Base-by-base conservation (phyloP, 192 early-diverging fungal genomes). In the Podila minutissima region DNA sequence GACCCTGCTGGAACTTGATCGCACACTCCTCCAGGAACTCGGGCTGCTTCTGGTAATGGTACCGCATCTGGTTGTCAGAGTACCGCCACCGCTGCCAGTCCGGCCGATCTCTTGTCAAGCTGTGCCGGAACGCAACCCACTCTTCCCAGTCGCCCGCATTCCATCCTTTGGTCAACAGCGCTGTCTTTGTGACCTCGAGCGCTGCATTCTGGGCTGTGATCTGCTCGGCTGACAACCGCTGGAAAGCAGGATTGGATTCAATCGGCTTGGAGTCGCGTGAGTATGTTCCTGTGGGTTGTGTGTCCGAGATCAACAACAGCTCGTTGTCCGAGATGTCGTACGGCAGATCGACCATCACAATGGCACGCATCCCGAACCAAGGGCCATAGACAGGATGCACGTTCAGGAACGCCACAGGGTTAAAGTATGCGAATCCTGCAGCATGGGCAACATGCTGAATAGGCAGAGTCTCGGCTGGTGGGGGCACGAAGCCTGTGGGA, bases 371-470 rank as follows among this genome's bases (percentile, higher is more conserved):
- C 19, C 66, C 77, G 22, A 81, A 81, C 77, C 77, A 81, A 19
- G 77, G 77, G 3, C 77, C 77, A 55, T 73, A 81, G 19, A 81
- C 67, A 19, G 77, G 77, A 31, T 81, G 77, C 12, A 81, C 77
- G 31, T 73, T 81, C 62, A 81, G 15, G 37, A 73, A 81, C 24
- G 77, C 77, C 4, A 73, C 35, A 3, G 71, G 71, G 64, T 73
- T 73, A 29, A 81, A 73, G 71, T 81, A 61, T 20, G 77, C 77
- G 38, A 81, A 73, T 7, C 77, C 77, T 7, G 71, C 77, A 53
- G 77, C 77, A 50, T 81, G 77, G 5, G 77, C 77, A 4, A 81
- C 77, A 31, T 73, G 77, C 33, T 81, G 77, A 46, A 81, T 69
- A 13, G 77, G 77, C 3, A 73, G 55, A 10, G 41, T 61, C 1